Base-by-base conservation (phyloP, 1,284 basidiomycete species). In the Leccinum griseonigrum region DNA sequence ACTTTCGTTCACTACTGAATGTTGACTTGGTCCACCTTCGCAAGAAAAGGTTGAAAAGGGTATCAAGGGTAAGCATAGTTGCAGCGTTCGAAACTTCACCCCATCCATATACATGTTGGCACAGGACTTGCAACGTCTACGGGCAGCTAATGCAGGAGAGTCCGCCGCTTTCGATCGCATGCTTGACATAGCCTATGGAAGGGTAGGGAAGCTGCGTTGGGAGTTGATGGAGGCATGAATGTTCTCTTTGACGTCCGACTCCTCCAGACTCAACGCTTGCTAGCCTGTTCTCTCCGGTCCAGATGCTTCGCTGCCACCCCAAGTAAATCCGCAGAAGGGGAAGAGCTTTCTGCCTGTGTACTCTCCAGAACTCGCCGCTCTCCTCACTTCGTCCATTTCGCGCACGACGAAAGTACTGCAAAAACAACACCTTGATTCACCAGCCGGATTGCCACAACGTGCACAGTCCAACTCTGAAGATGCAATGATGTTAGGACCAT, bases 151-250 rank as follows among this genome's bases (percentile, higher is more conserved):
- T 67, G 67, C 71, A 9, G 85, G 87, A 8, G 74, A 82, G 56
- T 63, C 70, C 48, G 72, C 78, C 59, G 82, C 85, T n/a, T 86
- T 91, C 64, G 75, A 76, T 9, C 78, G 83, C 60, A 72, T 91
- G n/a, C 77, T 93, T 22, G 82, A 87, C 66, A 69, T 85, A n/a
- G 91, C 91, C n/a, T 93, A 92, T 73, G 92, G 90, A 18, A 79
- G 89, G 60, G 83, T 82, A 63, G 92, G 92, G 13, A 88, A 83
- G 69, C 73, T 92, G 22, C 83, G 79, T 66, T 81, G 84, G 77
- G 87, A 91, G 66, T 74, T 91, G 32, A 75, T 91, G 71, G 71
- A 85, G 75, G 88, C 87, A 63, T 75, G 56, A 16, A 38, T 16
- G 7, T 46, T 13, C n/a, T 32, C 26, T 18, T 36, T 61, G 10